Conservation (phyloP, 176 grass and related monocot species). For the Cenchrus americanus region DNA sequence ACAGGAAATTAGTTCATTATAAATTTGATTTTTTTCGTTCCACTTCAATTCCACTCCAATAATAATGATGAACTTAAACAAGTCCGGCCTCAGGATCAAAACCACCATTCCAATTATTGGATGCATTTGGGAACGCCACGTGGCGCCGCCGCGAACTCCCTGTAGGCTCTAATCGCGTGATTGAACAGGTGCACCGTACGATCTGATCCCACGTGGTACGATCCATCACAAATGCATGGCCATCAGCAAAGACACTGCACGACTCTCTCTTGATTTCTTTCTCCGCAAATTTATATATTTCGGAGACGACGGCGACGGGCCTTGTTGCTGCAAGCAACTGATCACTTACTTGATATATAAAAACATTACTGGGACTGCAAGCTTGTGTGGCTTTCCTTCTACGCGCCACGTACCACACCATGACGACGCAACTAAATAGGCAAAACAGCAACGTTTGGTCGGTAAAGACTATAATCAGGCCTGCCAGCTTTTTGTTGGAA, state of each 20-base stretch:
- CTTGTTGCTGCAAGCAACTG: not conserved
- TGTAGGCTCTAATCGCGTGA: not conserved
- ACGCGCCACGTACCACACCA: not conserved
- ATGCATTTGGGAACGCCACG: not conserved
- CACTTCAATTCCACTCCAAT: too few relatives aligned
- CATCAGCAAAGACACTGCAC: not conserved
- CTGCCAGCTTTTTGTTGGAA: too few relatives aligned
- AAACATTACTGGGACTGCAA: not conserved
- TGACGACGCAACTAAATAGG: not conserved
- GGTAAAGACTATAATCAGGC: too few relatives aligned
- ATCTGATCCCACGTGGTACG: too few relatives aligned
- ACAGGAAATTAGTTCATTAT: too few relatives aligned
- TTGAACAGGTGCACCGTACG: too few relatives aligned
- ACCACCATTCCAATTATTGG: not conserved
- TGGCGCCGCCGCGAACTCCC: not conserved
- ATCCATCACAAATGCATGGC: not conserved
- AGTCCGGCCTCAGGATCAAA: not conserved
- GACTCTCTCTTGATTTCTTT: not conserved
- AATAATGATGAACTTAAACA: too few relatives aligned
- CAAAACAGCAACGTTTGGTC: not conserved
- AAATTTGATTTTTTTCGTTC: too few relatives aligned
- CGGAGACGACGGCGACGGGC: not conserved
- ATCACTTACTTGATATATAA: too few relatives aligned
- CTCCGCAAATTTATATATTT: too few relatives aligned
- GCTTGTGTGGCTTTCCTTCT: not conserved